A percentile compares a stretch with the other conserved stretches of the same genome.
Evolutionary conservation across 768 basidiomycete species (phyloP).

Genomic region (Kwoniella mangroviensis): DNA sequence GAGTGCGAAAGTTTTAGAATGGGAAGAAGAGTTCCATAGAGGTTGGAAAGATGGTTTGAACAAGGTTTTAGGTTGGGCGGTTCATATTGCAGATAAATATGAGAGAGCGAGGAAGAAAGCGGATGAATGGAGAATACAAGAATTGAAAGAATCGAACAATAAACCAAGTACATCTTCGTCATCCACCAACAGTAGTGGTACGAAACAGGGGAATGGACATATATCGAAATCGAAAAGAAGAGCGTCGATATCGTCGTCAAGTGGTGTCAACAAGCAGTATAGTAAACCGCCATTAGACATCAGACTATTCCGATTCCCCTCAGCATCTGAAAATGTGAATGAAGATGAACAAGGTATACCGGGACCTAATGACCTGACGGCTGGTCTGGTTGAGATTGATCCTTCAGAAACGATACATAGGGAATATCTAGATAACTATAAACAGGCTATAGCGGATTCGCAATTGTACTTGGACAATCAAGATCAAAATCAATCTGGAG

Average conservation of each 20-base stretch:
- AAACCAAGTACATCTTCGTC: not conserved
- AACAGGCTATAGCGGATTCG: slow-evolving; percentile 38
- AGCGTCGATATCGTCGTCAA: slow-evolving; percentile 16
- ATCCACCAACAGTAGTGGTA: not conserved
- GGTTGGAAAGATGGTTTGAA: slow-evolving; percentile 56
- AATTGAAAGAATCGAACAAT: slow-evolving; percentile 5
- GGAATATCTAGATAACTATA: slow-evolving; percentile 49
- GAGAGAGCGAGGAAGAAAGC: slow-evolving; percentile 53
- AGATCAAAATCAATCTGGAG: not conserved
- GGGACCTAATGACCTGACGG: slow-evolving; percentile 23
- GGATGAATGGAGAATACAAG: slow-evolving; percentile 46
- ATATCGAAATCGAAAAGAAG: slow-evolving; percentile 29
- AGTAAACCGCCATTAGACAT: slow-evolving; percentile 49
- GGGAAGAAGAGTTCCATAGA: slow-evolving; percentile 51
- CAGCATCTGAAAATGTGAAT: slow-evolving; percentile 30
- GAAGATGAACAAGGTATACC: slow-evolving; percentile 4
- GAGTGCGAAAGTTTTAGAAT: slow-evolving; percentile 36
- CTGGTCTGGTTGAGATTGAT: slow-evolving; percentile 49
- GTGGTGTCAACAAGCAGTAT: slow-evolving; percentile 2
- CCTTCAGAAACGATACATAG: slow-evolving; percentile 9
- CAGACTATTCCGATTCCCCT: slow-evolving; percentile 52
- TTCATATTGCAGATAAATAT: slow-evolving; percentile 52
- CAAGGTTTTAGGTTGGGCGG: slow-evolving; percentile 53
- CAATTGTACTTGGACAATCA: slow-evolving; percentile 34
- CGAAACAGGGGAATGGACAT: slow-evolving; percentile 23